Conservation (phyloP, 768 basidiomycete genomes). For the Psilocybe cubensis region DNA sequence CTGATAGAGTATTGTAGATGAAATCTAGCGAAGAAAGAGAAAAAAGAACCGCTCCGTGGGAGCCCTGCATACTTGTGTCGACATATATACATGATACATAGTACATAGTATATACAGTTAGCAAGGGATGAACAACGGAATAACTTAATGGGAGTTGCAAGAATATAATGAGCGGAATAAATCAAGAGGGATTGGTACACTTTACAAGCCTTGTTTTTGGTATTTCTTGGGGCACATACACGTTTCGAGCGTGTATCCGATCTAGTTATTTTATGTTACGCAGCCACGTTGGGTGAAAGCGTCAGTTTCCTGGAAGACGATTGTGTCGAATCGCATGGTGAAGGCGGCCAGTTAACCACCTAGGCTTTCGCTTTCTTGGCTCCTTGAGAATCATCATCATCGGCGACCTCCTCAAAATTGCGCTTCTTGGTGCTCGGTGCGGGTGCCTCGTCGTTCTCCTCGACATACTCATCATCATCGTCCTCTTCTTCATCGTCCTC, state of each 20-base stretch:
- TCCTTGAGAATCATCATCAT: conserved; percentile 33
- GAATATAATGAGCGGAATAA: conserved; percentile 2
- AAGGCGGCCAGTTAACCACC: background rate
- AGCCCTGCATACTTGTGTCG: conserved; percentile 1
- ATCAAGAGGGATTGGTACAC: conserved; percentile 1
- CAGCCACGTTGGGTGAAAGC: no score
- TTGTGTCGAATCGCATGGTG: background rate
- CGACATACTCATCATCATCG: conserved; percentile 37
- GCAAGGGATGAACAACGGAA: background rate
- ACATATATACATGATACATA: conserved; percentile 12
- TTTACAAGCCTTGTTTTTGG: conserved; percentile 1
- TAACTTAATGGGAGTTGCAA: background rate
- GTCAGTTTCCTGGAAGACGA: background rate
- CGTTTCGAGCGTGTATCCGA: background rate
- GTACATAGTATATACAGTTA: conserved; percentile 15
- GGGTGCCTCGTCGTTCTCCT: conserved; percentile 25
- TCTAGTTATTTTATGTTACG: background rate
- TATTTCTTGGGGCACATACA: background rate
- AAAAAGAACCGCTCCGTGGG: background rate
- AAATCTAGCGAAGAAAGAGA: no score
- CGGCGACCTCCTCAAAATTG: conserved; percentile 34
- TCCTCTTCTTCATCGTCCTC: conserved; percentile 27
- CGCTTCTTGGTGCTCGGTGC: conserved; percentile 37
- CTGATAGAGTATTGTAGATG: no score
- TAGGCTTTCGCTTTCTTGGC: conserved; percentile 46